These are phyloP conservation scores for Phytophthora vignae DNA, from an alignment of 352 stramenopile genomes.

Conservation along the genomic window DNA sequence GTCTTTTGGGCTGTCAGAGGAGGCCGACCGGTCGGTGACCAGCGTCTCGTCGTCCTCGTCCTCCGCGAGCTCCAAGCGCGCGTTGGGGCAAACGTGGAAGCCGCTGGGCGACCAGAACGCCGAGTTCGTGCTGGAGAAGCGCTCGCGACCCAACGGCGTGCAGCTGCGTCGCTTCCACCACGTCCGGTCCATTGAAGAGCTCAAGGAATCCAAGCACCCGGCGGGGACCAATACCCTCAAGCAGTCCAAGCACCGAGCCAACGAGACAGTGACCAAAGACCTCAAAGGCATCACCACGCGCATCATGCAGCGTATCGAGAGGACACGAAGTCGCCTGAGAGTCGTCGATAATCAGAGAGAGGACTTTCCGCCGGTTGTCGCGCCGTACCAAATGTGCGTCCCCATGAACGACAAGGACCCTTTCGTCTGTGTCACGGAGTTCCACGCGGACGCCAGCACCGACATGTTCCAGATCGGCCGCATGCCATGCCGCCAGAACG, in stretches of 20 bases:
- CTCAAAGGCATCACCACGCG: slow-evolving; percentile 59
- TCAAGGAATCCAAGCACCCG: slow-evolving; percentile 9
- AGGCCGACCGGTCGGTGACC: slow-evolving; percentile 14
- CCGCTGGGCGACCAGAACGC: slow-evolving; percentile 80
- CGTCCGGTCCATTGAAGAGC: slow-evolving; percentile 33
- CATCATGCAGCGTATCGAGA: slow-evolving; percentile 64
- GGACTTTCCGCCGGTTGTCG: background rate
- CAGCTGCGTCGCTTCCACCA: slow-evolving; percentile 67
- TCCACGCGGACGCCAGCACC: slow-evolving; percentile 43
- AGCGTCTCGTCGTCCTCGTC: background rate
- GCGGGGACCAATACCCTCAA: slow-evolving; percentile 15
- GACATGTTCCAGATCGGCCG: slow-evolving; percentile 89
- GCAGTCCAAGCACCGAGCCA: slow-evolving; percentile 7
- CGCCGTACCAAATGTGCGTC: slow-evolving; percentile 67
- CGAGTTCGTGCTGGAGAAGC: slow-evolving; percentile 63
- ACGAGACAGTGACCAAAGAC: slow-evolving; percentile 32
- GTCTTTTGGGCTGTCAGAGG: slow-evolving; percentile 52
- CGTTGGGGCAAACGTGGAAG: slow-evolving; percentile 72
- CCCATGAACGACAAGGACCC: slow-evolving; percentile 75
- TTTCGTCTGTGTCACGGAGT: slow-evolving; percentile 72
- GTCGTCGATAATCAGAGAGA: slow-evolving; percentile 18
- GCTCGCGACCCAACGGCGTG: slow-evolving; percentile 61
- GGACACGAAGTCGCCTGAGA: slow-evolving; percentile 10
- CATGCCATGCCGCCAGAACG: slow-evolving; percentile 78
- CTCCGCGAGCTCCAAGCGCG: slow-evolving; percentile 42